Conservation (phyloP, 805 yeast genomes). For the Phaffomyces thermotolerans region DNA sequence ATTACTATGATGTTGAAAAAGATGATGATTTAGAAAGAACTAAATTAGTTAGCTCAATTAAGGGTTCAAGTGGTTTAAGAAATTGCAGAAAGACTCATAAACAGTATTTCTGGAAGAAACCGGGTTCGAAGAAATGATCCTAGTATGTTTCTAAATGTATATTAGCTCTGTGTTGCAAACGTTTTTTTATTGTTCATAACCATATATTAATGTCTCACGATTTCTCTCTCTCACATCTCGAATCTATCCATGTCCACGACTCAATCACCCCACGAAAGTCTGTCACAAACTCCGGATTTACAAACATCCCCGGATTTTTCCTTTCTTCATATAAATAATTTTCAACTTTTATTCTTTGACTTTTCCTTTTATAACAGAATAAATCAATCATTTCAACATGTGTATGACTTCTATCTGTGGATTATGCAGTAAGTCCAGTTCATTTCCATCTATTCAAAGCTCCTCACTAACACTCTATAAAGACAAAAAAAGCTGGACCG, state of each 20-base stretch:
- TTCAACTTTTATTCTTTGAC: too few relatives aligned
- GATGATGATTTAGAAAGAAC: constrained; percentile 71
- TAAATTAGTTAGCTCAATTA: constrained; percentile 60
- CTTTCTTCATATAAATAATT: background rate
- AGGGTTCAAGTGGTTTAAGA: constrained; percentile 77
- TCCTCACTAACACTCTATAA: constrained; percentile 3
- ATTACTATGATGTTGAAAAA: constrained; percentile 79
- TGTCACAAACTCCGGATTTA: background rate
- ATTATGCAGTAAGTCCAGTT: constrained; percentile 19
- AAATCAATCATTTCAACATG: constrained; percentile 6
- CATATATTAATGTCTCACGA: too few relatives aligned
- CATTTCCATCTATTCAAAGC: background rate
- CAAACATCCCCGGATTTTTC: background rate
- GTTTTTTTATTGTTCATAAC: too few relatives aligned
- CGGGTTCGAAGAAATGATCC: constrained; percentile 22
- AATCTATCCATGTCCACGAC: too few relatives aligned
- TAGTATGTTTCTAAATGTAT: background rate
- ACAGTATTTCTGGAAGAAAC: constrained; percentile 50
- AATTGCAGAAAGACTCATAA: constrained; percentile 91
- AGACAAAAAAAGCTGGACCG: constrained; percentile 54
- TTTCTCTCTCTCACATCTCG: too few relatives aligned
- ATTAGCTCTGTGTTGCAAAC: background rate
- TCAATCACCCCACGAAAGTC: background rate
- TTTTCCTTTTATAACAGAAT: background rate
- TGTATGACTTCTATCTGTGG: constrained; percentile 22